phyloP scores from a whole-genome alignment of 164 flowering plant species.

The Kalanchoe fedtschenkoi region DNA sequence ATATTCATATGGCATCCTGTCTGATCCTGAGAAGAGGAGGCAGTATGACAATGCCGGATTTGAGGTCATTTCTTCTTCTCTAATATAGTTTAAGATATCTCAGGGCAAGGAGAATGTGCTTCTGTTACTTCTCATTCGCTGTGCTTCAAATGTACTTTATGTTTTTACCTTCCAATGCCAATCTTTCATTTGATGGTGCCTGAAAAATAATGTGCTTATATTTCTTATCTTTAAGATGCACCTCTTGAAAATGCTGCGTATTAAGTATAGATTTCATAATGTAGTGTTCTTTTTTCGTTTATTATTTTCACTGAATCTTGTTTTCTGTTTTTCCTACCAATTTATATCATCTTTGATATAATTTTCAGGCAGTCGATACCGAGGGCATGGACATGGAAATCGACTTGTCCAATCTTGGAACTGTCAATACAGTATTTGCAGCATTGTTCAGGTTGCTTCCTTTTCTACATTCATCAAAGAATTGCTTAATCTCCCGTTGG shows the following conservation, averaged over 20 bases:
- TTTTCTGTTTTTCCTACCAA: not conserved
- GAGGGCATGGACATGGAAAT: slow-evolving; percentile 95
- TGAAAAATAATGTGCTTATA: too few relatives aligned
- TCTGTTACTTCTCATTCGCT: not conserved
- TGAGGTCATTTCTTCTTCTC: slow-evolving; percentile 35
- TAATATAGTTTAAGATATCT: not conserved
- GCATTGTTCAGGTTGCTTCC: slow-evolving; percentile 79
- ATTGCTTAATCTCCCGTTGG: not conserved
- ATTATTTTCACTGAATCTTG: not conserved
- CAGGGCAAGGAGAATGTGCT: not conserved
- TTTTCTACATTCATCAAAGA: not conserved
- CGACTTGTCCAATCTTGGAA: slow-evolving; percentile 90
- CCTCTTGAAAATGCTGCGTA: too few relatives aligned
- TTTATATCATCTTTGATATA: not conserved
- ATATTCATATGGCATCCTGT: slow-evolving; percentile 64
- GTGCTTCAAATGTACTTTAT: not conserved
- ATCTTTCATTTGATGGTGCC: too few relatives aligned
- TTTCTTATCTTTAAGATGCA: too few relatives aligned
- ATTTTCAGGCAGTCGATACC: slow-evolving; percentile 64
- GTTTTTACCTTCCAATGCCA: not conserved
- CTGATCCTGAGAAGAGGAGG: slow-evolving; percentile 78
- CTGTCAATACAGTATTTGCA: slow-evolving; percentile 97
- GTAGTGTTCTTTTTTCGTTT: not conserved
- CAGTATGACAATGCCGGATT: slow-evolving; percentile 73
- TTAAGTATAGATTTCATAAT: not conserved